Conservation (phyloP, 352 stramenopile species). For the Pythium insidiosum region DNA sequence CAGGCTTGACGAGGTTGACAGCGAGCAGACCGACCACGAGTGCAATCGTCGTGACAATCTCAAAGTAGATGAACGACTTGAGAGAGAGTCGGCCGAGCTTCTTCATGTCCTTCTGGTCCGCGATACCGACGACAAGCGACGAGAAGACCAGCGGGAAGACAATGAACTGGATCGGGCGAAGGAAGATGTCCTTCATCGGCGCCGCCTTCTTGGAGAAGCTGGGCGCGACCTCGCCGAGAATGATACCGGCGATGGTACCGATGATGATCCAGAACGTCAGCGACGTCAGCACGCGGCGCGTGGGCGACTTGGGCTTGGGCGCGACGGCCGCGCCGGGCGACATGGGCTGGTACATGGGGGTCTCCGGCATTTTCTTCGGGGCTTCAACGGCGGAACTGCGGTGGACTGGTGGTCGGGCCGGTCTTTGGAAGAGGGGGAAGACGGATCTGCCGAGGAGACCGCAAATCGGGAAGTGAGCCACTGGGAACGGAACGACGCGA, state of each 20-base stretch:
- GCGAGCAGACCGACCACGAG: slow-evolving; percentile 33
- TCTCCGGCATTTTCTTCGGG: too few species aligned
- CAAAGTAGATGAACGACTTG: slow-evolving; percentile 55
- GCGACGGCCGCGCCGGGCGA: not conserved
- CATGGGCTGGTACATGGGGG: too few species aligned
- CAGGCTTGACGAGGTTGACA: slow-evolving; percentile 44
- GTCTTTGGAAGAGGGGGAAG: too few species aligned
- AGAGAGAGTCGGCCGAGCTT: slow-evolving; percentile 37
- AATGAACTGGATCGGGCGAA: slow-evolving; percentile 47
- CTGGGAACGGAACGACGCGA: too few species aligned
- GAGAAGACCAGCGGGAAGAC: slow-evolving; percentile 62
- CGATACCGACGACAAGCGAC: slow-evolving; percentile 45
- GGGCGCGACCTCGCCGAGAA: slow-evolving; percentile 37
- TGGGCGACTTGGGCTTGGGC: slow-evolving; percentile 19
- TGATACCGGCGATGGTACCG: slow-evolving; percentile 30
- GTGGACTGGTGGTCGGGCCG: too few species aligned
- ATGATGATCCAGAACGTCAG: slow-evolving; percentile 55
- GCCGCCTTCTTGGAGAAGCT: slow-evolving; percentile 35
- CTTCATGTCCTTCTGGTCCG: slow-evolving; percentile 47
- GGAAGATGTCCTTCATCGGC: slow-evolving; percentile 47
- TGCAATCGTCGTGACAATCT: slow-evolving; percentile 33
- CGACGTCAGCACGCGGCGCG: slow-evolving; percentile 31
- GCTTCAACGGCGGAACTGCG: too few species aligned
- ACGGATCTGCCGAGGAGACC: too few species aligned
- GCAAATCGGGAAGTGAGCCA: too few species aligned